phyloP scores from a whole-genome alignment of 1,284 basidiomycete genomes.

The Lentinula novae-zelandiae region DNA sequence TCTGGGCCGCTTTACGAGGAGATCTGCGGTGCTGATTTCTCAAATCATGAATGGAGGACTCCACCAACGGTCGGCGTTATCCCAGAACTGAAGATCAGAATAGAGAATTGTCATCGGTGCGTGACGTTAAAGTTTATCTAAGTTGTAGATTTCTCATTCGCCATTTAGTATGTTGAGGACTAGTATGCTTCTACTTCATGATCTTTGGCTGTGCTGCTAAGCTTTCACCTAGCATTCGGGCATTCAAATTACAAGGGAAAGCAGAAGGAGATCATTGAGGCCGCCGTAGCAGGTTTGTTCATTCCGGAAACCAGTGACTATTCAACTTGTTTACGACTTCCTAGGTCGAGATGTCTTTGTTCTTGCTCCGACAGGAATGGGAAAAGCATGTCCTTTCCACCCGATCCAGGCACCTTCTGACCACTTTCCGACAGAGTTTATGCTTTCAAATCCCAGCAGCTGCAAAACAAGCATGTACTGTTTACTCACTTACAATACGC shows the following conservation, averaged over 20 bases:
- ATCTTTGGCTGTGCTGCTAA: not conserved
- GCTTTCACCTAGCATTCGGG: conserved; percentile 47
- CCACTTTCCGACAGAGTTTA: conserved; percentile 49
- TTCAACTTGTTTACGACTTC: not conserved
- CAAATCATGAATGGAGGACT: not conserved
- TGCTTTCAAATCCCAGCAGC: conserved; percentile 88
- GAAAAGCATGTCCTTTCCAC: conserved; percentile 58
- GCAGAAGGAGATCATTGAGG: conserved; percentile 72
- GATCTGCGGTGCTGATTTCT: too few species aligned
- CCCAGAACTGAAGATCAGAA: not conserved
- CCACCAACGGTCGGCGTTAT: not conserved
- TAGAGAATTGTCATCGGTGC: conserved; percentile 13
- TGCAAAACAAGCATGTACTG: conserved; percentile 48
- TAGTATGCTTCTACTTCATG: not conserved
- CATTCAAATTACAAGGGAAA: conserved; percentile 68
- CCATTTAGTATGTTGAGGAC: conserved; percentile 6
- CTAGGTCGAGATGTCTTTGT: conserved; percentile 73
- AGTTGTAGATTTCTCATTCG: not conserved
- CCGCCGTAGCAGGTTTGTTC: conserved; percentile 54
- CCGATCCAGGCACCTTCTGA: conserved; percentile 7
- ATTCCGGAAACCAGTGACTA: conserved; percentile 10
- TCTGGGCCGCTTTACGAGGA: too few species aligned
- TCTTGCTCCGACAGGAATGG: conserved; percentile 85
- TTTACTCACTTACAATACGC: not conserved
- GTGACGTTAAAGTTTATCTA: not conserved